A percentile compares a stretch with the other conserved stretches of the same genome.
Evolutionary conservation across 148 eudicot genomes (phyloP).

Genomic region (Amaranthus cruentus): DNA sequence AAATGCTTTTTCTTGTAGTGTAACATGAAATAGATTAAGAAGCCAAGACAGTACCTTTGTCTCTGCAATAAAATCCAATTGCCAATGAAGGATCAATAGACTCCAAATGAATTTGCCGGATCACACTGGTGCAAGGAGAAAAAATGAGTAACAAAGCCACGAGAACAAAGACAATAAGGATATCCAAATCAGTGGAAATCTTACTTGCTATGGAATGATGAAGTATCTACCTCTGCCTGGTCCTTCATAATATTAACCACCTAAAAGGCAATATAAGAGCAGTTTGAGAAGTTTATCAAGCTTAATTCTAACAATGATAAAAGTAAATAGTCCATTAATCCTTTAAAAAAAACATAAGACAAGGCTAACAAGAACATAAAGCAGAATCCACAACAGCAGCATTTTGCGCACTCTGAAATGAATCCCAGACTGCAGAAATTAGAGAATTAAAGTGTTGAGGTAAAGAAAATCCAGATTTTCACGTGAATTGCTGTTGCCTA

Average conservation of each 20-base stretch:
- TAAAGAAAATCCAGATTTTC: no score
- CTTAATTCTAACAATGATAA: background rate
- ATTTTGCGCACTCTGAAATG: no score
- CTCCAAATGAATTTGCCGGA: constrained; percentile 68
- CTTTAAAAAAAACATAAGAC: background rate
- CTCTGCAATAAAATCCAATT: constrained; percentile 83
- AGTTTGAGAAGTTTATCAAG: constrained; percentile 3
- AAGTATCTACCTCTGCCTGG: constrained; percentile 69
- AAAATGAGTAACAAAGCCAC: constrained; percentile 12
- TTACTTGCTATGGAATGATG: constrained; percentile 95
- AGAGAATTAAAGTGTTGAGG: no score
- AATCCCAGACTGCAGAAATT: no score
- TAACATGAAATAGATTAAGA: background rate
- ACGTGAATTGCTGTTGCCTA: no score
- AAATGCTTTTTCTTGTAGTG: no score
- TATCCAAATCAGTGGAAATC: constrained; percentile 13
- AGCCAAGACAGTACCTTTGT: constrained; percentile 48
- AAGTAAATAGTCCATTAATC: background rate
- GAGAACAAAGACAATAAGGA: background rate
- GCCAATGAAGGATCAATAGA: constrained; percentile 93
- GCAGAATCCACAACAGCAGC: background rate
- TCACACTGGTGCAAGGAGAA: constrained; percentile 40
- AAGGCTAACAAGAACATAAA: background rate
- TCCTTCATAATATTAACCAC: constrained; percentile 53
- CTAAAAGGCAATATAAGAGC: constrained; percentile 30